Base-by-base conservation (phyloP, 2,329 filamentous ascomycete genomes). In the Ophiostoma australiae region DNA sequence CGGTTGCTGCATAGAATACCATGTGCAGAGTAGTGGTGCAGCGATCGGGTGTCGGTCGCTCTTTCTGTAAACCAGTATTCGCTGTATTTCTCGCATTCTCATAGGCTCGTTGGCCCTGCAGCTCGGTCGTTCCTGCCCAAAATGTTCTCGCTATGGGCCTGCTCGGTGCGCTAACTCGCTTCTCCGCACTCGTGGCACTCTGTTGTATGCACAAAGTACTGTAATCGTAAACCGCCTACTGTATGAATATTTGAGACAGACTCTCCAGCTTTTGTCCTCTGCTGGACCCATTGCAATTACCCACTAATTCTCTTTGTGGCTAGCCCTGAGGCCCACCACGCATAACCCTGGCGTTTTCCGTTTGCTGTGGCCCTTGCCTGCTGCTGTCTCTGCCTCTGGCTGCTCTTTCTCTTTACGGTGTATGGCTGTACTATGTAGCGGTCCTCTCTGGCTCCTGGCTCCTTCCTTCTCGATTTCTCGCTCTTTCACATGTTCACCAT, bases 141-240 rank as follows among this genome's bases (percentile, higher is more conserved):
- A 63, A 17, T 20, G 58, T 63, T 27, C 27, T 63, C 15, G 27
- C 6, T 63, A 63, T 17, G 58, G 55, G 55, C 52, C 52, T 48
- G n/a, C 52, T 58, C 23, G 17, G n/a, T 58, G 58, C 70, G 39
- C 66, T 70, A 63, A 66, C 8, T 58, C 39, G 52, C 48, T 67
- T 71, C 67, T 69, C 67, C 67, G 61, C 67, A 71, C 37, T 41
- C 39, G 39, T 41, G 39, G 39, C 39, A 41, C 39, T 41, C 37
- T 31, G 39, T 5, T 39, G 37, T 39, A 41, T 39, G 37, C 37
- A 11, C 27, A 31, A 31, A 31, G 27, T 31, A 27, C n/a, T 27
- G 15, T 10, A 5, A 17, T n/a, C 23, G 13, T 8, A 58, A 58
- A 11, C n/a, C 52, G 31, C n/a, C n/a, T 31, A 52, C 67, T 71